phyloP scores from a whole-genome alignment of 1,284 basidiomycete species.

The Coniferiporia sulphurascens region DNA sequence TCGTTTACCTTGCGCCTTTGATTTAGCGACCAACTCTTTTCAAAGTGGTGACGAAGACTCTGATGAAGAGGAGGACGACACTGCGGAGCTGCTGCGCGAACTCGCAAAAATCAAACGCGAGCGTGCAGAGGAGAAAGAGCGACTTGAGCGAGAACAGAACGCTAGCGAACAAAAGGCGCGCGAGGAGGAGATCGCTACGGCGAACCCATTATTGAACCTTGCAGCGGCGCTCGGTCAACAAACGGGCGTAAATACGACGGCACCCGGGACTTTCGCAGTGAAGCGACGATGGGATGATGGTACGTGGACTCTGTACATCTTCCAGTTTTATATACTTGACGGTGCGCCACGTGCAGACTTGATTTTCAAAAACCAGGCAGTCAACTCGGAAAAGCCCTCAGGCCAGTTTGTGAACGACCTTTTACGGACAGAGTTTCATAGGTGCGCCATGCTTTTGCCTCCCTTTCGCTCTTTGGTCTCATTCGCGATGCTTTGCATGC shows the following conservation, averaged over 20 bases:
- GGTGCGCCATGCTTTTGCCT: constrained; percentile 43
- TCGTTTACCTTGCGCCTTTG: neutral
- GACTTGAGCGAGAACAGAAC: constrained; percentile 72
- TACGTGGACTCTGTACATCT: constrained; percentile 30
- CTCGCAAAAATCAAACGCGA: constrained; percentile 95
- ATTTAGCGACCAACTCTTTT: constrained; percentile 26
- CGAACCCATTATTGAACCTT: constrained; percentile 84
- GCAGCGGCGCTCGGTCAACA: constrained; percentile 80
- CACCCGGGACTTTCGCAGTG: constrained; percentile 82
- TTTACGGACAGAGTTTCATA: constrained; percentile 88
- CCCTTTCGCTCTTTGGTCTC: neutral
- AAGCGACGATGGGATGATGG: constrained; percentile 95
- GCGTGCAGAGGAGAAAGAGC: constrained; percentile 86
- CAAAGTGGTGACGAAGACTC: constrained; percentile 47
- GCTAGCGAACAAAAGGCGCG: constrained; percentile 60
- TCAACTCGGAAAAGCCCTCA: constrained; percentile 57
- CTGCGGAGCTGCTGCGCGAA: constrained; percentile 87
- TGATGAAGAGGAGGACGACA: constrained; percentile 84
- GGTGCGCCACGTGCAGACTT: constrained; percentile 50
- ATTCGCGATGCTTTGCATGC: neutral
- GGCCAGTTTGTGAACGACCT: constrained; percentile 92
- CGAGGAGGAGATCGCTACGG: constrained; percentile 79
- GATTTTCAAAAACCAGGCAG: constrained; percentile 96
- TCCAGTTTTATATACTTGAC: neutral
- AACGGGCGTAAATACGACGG: constrained; percentile 65